Conservation (phyloP, 805 yeast genomes). For the Sporopachydermia lactativora region DNA sequence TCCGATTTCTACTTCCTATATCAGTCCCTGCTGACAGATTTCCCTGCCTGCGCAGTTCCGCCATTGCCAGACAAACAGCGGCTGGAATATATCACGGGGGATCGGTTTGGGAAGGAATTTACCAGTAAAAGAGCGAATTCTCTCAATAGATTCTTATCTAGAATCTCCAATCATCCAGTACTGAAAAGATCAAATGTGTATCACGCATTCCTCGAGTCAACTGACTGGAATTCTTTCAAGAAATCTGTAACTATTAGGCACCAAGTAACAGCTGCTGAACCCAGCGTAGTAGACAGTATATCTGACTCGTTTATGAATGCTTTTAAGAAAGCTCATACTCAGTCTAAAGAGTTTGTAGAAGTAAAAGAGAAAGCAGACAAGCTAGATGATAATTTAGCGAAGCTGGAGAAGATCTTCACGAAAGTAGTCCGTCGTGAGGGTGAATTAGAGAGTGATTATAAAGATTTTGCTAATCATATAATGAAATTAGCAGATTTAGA, state of each 20-base stretch:
- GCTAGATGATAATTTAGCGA: constrained; percentile 67
- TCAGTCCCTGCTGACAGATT: constrained; percentile 61
- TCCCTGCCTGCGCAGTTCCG: constrained; percentile 77
- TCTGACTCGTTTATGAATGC: constrained; percentile 89
- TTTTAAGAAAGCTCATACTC: constrained; percentile 59
- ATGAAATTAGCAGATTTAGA: constrained; percentile 50
- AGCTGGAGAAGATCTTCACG: constrained; percentile 65
- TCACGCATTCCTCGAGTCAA: constrained; percentile 56
- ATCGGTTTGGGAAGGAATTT: constrained; percentile 74
- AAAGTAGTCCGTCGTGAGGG: constrained; percentile 60
- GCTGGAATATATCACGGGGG: constrained; percentile 86
- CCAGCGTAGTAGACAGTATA: constrained; percentile 57
- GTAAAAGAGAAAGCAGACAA: constrained; percentile 74
- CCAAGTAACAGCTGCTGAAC: constrained; percentile 6
- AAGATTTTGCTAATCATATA: constrained; percentile 56
- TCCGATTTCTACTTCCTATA: constrained; percentile 75
- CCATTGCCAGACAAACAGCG: constrained; percentile 91
- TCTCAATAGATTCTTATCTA: constrained; percentile 56
- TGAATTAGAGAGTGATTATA: constrained; percentile 61
- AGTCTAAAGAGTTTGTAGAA: constrained; percentile 62
- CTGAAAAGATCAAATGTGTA: constrained; percentile 57
- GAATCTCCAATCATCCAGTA: constrained; percentile 62
- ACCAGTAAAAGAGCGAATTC: constrained; percentile 74
- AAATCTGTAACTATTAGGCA: constrained; percentile 31
- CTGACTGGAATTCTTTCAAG: constrained; percentile 61